phyloP scores from a whole-genome alignment of 805 yeast genomes.

The Candida corydali region DNA sequence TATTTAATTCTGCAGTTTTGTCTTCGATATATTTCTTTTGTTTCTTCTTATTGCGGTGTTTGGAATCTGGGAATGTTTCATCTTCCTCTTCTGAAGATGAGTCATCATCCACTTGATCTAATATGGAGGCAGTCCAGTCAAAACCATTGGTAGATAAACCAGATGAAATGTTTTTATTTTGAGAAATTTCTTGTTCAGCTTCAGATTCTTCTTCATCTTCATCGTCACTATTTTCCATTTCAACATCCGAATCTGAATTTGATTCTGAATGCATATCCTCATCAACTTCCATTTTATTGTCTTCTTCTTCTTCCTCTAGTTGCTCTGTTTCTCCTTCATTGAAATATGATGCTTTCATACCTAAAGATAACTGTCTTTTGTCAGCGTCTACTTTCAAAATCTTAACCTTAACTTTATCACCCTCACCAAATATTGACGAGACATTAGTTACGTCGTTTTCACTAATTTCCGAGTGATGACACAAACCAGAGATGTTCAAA shows the following conservation, averaged over 20 bases:
- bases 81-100: slow-evolving; percentile 56
- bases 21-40: slow-evolving; percentile 60
- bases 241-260: slow-evolving; percentile 13
- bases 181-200: slow-evolving; percentile 25
- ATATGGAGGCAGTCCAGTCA: slow-evolving; percentile 91
- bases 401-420: slow-evolving; percentile 87
- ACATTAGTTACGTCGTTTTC: slow-evolving; percentile 61
- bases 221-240: slow-evolving; percentile 24
- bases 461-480: slow-evolving; percentile 82
- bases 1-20: slow-evolving; percentile 75
- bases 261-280: slow-evolving; percentile 18
- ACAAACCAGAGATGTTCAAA: slow-evolving; percentile 73
- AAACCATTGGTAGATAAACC: slow-evolving; percentile 85
- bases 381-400: slow-evolving; percentile 57
- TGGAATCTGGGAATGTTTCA: slow-evolving; percentile 43
- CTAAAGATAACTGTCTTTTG: slow-evolving; percentile 77
- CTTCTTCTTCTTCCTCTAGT: slow-evolving; percentile 24
- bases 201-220: slow-evolving; percentile 21
- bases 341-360: slow-evolving; percentile 94
- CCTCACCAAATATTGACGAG: slow-evolving; percentile 69
- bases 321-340: slow-evolving; percentile 21
- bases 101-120: slow-evolving; percentile 68
- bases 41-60: slow-evolving; percentile 46
- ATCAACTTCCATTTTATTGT: slow-evolving; percentile 16
- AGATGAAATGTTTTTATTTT: slow-evolving; percentile 16